Percentiles rank a stretch among this genome's conserved stretches.
Evolutionary conservation across 2,329 filamentous ascomycete species (phyloP).

Genomic region (Nemania abortiva): DNA sequence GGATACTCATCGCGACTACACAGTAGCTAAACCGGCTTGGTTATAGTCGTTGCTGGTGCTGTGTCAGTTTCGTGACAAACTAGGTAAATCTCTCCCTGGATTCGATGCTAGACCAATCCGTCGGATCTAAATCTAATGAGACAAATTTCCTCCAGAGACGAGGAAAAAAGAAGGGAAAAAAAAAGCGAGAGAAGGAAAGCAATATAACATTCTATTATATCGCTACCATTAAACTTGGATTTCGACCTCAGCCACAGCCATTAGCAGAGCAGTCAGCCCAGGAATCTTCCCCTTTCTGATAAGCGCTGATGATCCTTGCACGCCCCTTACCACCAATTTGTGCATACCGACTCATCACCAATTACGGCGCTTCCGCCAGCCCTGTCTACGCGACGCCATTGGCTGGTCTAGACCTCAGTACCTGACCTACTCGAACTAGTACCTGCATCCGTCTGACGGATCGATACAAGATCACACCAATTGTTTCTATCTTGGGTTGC

Average conservation of each 20-base stretch:
- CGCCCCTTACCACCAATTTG: constrained; percentile 29
- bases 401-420: constrained; percentile 31
- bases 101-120: background rate
- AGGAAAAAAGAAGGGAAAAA: constrained; percentile 6
- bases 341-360: constrained; percentile 26
- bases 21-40: background rate
- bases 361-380: constrained; percentile 47
- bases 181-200: background rate
- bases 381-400: constrained; percentile 38
- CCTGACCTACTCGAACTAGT: constrained; percentile 4
- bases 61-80: background rate
- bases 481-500: constrained; percentile 31
- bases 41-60: constrained; percentile 5
- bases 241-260: background rate
- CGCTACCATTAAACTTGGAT: background rate
- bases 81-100: constrained; percentile 15
- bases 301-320: constrained; percentile 43
- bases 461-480: constrained; percentile 19
- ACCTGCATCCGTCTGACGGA: constrained; percentile 32
- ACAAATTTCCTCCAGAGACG: background rate
- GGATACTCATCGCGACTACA: background rate
- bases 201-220: background rate
- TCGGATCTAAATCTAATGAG: constrained; percentile 6
- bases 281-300: constrained; percentile 10
- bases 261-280: constrained; percentile 12